A percentile compares a stretch with the other conserved stretches of the same genome.
These are phyloP conservation scores for Rhizophora apiculata DNA, from an alignment of 345 rosid species.

Conservation along the genomic window DNA sequence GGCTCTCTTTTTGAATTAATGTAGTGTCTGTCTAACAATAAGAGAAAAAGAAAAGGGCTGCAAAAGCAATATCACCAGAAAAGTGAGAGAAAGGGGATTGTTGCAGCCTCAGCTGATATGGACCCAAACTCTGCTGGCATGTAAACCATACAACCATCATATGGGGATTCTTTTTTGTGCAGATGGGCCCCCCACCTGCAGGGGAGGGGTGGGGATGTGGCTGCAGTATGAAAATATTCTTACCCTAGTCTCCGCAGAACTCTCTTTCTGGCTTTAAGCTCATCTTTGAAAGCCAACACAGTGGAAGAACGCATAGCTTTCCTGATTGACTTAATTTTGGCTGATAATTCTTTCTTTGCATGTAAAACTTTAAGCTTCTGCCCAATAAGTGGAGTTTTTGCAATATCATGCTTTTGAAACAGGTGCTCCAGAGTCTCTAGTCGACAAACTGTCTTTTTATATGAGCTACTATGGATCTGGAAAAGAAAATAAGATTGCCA, in stretches of 20 bases:
- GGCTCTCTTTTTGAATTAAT: no score
- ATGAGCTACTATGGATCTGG: slow-evolving; percentile 75
- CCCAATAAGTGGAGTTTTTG: slow-evolving; percentile 78
- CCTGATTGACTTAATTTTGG: slow-evolving; percentile 79
- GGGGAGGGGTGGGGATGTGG: background rate
- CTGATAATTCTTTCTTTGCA: slow-evolving; percentile 67
- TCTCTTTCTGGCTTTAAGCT: slow-evolving; percentile 92
- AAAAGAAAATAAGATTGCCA: slow-evolving; percentile 12
- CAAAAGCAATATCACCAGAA: no score
- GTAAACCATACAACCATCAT: no score
- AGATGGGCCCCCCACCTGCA: background rate
- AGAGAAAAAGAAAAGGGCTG: no score
- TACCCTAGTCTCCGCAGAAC: slow-evolving; percentile 97
- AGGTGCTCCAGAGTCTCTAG: slow-evolving; percentile 85
- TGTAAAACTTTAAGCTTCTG: slow-evolving; percentile 75
- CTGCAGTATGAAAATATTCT: slow-evolving; percentile 5
- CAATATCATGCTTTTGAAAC: slow-evolving; percentile 83
- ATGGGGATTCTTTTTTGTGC: background rate
- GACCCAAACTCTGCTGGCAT: no score
- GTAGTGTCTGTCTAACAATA: no score
- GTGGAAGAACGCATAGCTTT: slow-evolving; percentile 71
- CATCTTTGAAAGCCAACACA: slow-evolving; percentile 89
- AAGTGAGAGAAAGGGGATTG: no score
- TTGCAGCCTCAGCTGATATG: no score
- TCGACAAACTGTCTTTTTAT: slow-evolving; percentile 68